phyloP scores from a whole-genome alignment of 257 asterid genomes.

The Ballota nigra region DNA sequence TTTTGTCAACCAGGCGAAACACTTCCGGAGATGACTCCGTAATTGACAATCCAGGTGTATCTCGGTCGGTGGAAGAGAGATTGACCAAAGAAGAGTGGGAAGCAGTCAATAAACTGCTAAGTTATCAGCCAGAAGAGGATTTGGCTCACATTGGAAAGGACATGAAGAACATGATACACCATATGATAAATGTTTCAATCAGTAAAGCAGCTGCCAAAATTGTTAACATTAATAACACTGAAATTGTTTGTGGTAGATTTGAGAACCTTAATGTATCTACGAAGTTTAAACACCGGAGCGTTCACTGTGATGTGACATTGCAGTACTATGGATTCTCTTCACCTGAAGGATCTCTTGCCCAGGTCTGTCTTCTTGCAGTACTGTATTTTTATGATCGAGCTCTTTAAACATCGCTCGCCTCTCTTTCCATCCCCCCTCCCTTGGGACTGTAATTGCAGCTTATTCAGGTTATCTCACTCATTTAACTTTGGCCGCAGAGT shows the following conservation, averaged over 20 bases:
- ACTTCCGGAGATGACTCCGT: constrained; percentile 57
- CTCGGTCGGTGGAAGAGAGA: constrained; percentile 66
- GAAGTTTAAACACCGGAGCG: constrained; percentile 76
- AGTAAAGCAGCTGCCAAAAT: constrained; percentile 89
- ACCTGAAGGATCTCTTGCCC: constrained; percentile 98
- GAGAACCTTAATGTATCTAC: constrained; percentile 85
- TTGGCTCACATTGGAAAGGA: constrained; percentile 68
- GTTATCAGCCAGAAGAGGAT: constrained; percentile 94
- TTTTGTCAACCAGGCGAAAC: constrained; percentile 56
- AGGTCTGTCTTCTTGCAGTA: constrained; percentile 52
- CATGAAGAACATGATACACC: constrained; percentile 69
- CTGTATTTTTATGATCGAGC: neutral
- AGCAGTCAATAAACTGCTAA: constrained; percentile 86
- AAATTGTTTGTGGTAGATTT: constrained; percentile 93
- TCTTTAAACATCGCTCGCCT: constrained; percentile 3
- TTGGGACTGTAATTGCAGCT: constrained; percentile 14
- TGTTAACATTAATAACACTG: constrained; percentile 60
- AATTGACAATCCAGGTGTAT: constrained; percentile 50
- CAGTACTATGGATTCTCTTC: constrained; percentile 89
- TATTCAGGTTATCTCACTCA: constrained; percentile 24
- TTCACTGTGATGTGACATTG: constrained; percentile 78
- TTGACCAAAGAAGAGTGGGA: constrained; percentile 98
- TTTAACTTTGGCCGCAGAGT: constrained; percentile 57
- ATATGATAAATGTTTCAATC: constrained; percentile 76
- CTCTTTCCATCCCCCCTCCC: neutral